Evolutionary conservation across 1,139 yeast genomes (phyloP).

Genomic region (Nakaseomyces delphensis): DNA sequence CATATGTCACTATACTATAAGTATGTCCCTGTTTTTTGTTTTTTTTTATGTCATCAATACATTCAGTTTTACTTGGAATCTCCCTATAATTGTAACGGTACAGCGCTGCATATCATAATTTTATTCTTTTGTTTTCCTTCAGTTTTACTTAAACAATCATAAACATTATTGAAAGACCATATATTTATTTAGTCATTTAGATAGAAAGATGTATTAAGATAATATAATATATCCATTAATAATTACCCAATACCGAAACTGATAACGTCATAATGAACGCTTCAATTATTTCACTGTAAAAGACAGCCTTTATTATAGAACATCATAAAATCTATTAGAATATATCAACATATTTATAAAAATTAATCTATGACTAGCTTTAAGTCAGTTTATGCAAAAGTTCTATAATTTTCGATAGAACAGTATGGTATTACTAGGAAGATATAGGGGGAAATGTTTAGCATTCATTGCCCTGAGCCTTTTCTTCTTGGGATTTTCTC

Average conservation of each 20-base stretch:
- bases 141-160: not conserved
- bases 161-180: slow-evolving; percentile 1
- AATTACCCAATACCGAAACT: too few relatives aligned
- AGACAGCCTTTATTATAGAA: too few relatives aligned
- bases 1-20: not conserved
- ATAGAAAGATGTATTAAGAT: slow-evolving; percentile 2
- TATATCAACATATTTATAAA: not conserved
- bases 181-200: slow-evolving; percentile 3
- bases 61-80: not conserved
- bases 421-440: too few relatives aligned
- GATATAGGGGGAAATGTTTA: not conserved
- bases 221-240: slow-evolving; percentile 2
- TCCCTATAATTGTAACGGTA: not conserved
- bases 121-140: not conserved
- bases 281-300: too few relatives aligned
- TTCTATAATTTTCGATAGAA: not conserved
- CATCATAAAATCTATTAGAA: not conserved
- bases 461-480: not conserved
- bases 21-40: not conserved
- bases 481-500: not conserved
- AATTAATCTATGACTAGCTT: not conserved
- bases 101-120: not conserved
- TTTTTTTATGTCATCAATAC: not conserved
- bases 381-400: too few relatives aligned
- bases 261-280: too few relatives aligned